Conservation (phyloP, 106 monocot genomes). For the Allium cepa region DNA sequence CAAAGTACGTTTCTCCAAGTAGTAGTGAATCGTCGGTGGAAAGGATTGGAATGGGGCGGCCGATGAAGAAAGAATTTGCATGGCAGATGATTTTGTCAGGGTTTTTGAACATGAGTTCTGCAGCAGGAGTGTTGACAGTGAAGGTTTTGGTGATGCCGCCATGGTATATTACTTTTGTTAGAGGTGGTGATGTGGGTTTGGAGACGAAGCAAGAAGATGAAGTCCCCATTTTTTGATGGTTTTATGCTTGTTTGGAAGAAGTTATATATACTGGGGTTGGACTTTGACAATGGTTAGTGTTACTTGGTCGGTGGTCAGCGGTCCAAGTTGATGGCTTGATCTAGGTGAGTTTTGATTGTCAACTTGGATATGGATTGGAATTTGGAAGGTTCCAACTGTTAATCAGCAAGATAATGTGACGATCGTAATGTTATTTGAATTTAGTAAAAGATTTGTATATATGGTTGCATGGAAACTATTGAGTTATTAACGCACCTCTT, state of each 20-base stretch:
- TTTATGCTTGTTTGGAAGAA: background rate
- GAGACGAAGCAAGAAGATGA: conserved; percentile 12
- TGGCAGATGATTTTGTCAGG: conserved; percentile 48
- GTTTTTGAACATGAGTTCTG: conserved; percentile 36
- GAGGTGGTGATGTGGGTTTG: background rate
- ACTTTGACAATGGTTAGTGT: background rate
- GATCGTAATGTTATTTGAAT: too few species aligned
- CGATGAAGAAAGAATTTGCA: conserved; percentile 72
- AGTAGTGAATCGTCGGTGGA: conserved; percentile 38
- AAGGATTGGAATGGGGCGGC: conserved; percentile 42
- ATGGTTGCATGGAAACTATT: too few species aligned
- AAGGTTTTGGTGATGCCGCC: conserved; percentile 36
- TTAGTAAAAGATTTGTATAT: too few species aligned
- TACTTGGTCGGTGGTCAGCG: too few species aligned
- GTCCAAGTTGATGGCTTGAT: too few species aligned
- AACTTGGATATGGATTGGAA: too few species aligned
- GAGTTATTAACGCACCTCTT: too few species aligned
- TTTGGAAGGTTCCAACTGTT: too few species aligned
- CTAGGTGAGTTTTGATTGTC: too few species aligned
- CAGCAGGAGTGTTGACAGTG: conserved; percentile 15
- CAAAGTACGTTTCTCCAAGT: conserved; percentile 57
- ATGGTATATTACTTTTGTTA: conserved; percentile 40
- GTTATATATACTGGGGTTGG: background rate
- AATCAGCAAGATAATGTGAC: too few species aligned
- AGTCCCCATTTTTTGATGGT: conserved; percentile 10